A percentile compares a stretch with the other conserved stretches of the same genome.
phyloP scores from a whole-genome alignment of 768 basidiomycete species.

The Hygrophoropsis aurantiaca region DNA sequence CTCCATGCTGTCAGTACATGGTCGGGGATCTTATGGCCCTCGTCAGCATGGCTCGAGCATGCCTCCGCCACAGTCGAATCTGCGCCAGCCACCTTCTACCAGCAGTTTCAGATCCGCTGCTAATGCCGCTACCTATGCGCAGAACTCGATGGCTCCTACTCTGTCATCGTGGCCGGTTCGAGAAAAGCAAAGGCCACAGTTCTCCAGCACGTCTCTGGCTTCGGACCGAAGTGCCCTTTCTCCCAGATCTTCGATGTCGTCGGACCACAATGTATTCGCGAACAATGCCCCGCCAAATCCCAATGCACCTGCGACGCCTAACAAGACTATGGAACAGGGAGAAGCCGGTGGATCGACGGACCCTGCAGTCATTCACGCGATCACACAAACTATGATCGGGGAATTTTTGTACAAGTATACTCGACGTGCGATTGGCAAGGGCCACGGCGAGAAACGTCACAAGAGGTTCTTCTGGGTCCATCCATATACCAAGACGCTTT shows the following conservation, averaged over 20 bases:
- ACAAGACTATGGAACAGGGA: conserved; percentile 29
- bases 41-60: conserved; percentile 75
- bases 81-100: conserved; percentile 75
- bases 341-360: conserved; percentile 63
- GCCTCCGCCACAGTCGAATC: conserved; percentile 63
- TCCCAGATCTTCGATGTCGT: conserved; percentile 81
- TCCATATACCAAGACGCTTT: conserved; percentile 95
- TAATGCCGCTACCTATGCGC: conserved; percentile 55
- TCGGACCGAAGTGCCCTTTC: conserved; percentile 71
- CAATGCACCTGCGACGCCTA: conserved; percentile 44
- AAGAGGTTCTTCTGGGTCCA: conserved; percentile 99
- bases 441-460: conserved; percentile 86
- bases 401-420: conserved; percentile 99
- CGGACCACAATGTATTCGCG: conserved; percentile 60
- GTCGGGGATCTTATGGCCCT: conserved; percentile 43
- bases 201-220: conserved; percentile 68
- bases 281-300: conserved; percentile 36
- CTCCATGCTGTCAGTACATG: conserved; percentile 55
- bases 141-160: conserved; percentile 40
- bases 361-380: conserved; percentile 89
- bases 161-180: conserved; percentile 51
- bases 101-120: conserved; percentile 81
- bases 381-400: conserved; percentile 99
- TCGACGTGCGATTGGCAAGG: conserved; percentile 83
- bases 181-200: conserved; percentile 53